These are phyloP conservation scores for Lichtheimia hyalospora DNA, from an alignment of 371 early-diverging fungal species.

Conservation along the genomic window DNA sequence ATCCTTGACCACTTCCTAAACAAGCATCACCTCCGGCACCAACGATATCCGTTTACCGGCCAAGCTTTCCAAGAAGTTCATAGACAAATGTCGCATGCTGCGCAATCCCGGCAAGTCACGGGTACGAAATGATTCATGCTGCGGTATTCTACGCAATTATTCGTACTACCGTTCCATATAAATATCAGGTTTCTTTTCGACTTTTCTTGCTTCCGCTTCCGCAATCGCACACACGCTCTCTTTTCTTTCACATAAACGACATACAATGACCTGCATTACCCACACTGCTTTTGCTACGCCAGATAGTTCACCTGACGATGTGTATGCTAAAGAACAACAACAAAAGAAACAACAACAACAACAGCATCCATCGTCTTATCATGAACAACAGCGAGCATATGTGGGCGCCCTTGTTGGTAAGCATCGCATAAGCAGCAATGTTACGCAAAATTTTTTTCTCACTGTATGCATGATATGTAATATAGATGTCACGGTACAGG, in stretches of 20 bases:
- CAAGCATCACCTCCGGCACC: slow-evolving; percentile 10
- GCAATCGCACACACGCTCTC: slow-evolving; percentile 1
- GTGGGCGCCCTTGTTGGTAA: slow-evolving; percentile 51
- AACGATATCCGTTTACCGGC: not conserved
- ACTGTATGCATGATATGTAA: not conserved
- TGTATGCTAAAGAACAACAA: not conserved
- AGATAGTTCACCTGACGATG: not conserved
- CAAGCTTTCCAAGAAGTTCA: too few species aligned
- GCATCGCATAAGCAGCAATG: slow-evolving; percentile 7
- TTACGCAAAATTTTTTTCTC: slow-evolving; percentile 4
- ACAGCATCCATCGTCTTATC: slow-evolving; percentile 7
- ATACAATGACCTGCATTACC: slow-evolving; percentile 15
- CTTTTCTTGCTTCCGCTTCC: slow-evolving; percentile 19
- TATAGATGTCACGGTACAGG: slow-evolving; percentile 49
- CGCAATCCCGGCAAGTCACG: slow-evolving; percentile 16
- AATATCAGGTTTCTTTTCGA: slow-evolving; percentile 23
- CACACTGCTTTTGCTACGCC: slow-evolving; percentile 5
- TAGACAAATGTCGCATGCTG: slow-evolving; percentile 3
- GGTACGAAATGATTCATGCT: slow-evolving; percentile 1
- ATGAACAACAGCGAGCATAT: slow-evolving; percentile 32
- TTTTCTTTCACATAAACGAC: not conserved
- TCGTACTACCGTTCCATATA: slow-evolving; percentile 21
- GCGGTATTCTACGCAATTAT: slow-evolving; percentile 27
- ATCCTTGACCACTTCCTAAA: slow-evolving; percentile 8
- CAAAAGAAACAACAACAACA: slow-evolving; percentile 13